These are phyloP conservation scores for Hura crepitans DNA, from an alignment of 441 rosid species.

Conservation along the genomic window DNA sequence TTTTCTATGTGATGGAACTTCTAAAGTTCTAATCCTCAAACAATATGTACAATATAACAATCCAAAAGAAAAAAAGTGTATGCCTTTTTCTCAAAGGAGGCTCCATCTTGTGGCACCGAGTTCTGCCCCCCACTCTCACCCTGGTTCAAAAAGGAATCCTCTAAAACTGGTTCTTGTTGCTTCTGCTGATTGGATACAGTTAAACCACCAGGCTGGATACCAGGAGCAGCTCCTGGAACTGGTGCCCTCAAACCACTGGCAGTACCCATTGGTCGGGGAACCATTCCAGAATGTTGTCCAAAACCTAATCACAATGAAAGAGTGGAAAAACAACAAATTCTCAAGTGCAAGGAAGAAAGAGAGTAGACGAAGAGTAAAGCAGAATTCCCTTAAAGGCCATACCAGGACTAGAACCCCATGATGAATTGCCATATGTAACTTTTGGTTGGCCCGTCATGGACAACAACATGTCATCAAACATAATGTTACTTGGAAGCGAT, in stretches of 20 bases:
- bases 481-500: slow-evolving; percentile 67
- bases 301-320: slow-evolving; percentile 47
- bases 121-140: slow-evolving; percentile 41
- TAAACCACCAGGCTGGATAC: slow-evolving; percentile 38
- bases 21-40: neutral
- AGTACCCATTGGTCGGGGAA: slow-evolving; percentile 50
- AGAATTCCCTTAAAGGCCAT: slow-evolving; percentile 20
- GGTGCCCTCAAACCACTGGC: slow-evolving; percentile 71
- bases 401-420: slow-evolving; percentile 78
- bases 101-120: slow-evolving; percentile 42
- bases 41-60: neutral
- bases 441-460: slow-evolving; percentile 75
- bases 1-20: neutral
- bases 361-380: slow-evolving; percentile 10
- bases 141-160: slow-evolving; percentile 59
- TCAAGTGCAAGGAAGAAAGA: slow-evolving; percentile 12
- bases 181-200: slow-evolving; percentile 47
- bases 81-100: slow-evolving; percentile 62
- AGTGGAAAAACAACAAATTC: slow-evolving; percentile 15
- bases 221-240: slow-evolving; percentile 41
- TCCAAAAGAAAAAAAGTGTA: slow-evolving; percentile 13
- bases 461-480: slow-evolving; percentile 77
- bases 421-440: slow-evolving; percentile 57
- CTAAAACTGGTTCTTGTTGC: slow-evolving; percentile 42
- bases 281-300: slow-evolving; percentile 61